Evolutionary conservation across 352 stramenopile species (phyloP), one percentile per base, ranked within the genome.

Genomic region (Globisporangium splendens): DNA sequence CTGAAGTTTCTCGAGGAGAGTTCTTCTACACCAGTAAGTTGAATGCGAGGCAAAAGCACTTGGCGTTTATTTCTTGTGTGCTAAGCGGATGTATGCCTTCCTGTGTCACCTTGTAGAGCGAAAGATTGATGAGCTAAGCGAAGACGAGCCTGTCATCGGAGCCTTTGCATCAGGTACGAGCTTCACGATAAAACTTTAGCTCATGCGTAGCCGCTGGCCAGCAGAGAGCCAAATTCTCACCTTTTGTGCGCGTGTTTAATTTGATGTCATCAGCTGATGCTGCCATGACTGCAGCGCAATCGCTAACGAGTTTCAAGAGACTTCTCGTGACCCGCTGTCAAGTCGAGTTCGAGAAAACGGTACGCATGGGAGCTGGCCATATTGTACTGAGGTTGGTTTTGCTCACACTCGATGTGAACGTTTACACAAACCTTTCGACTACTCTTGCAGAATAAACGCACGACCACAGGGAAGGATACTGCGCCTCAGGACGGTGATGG

Each of bases 311-410:
- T 52, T 95, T 95, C 65, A 91, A 86, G 56, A 69, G 76, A 8
- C 66, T 95, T 24, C 69, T 95, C 10, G 79, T 95, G 11, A 83
- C 73, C 10, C 75, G 80, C 14, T 95, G 84, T 66, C 86, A 95
- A 59, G 44, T 71, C 39, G 83, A 93, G 62, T 95, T 95, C 53
- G 84, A 95, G 46, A 92, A 88, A 66, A 76, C 70, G 58, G 79
- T 86, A 70, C 24, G 28, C 28, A 35, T 11, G 60, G 38, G 13
- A n/a, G 8, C 44, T 3, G 10, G 13, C 8, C 17, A 46, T 33
- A n/a, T 62, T 10, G 1, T 44, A 35, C 11, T 24, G 3, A 35
- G 7, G 28, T 35, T 11, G 5, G 5, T 35, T 35, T 21, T 58
- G 35, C 33, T 39, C 11, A 28, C 12, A 50, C 10, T 14, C 20